A percentile compares a stretch with the other conserved stretches of the same genome.
Conservation (phyloP, 306 rosid species). For the Gleditsia sinensis region DNA sequence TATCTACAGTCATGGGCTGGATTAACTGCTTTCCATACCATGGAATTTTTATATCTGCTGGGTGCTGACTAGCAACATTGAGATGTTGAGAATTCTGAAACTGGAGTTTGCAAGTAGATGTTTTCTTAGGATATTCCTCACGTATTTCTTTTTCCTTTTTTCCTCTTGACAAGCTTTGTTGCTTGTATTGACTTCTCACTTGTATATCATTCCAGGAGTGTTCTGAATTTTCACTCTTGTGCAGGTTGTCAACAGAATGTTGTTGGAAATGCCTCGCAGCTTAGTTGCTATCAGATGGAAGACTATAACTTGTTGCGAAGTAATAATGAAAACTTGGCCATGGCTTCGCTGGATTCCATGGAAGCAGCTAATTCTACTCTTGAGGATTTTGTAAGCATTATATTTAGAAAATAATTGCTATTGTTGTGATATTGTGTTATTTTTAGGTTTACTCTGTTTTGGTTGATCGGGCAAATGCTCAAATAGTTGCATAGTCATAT, state of each 20-base stretch:
- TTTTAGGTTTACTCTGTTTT: neutral
- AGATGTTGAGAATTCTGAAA: neutral
- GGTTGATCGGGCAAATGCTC: slow-evolving; percentile 24
- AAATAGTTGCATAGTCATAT: slow-evolving; percentile 10
- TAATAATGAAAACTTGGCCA: slow-evolving; percentile 45
- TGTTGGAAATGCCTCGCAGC: slow-evolving; percentile 38
- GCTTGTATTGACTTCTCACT: neutral
- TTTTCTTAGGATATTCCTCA: neutral
- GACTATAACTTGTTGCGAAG: slow-evolving; percentile 29
- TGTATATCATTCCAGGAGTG: neutral
- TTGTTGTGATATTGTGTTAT: slow-evolving; percentile 2
- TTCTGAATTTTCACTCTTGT: slow-evolving; percentile 20
- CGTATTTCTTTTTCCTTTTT: neutral
- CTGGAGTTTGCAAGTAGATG: neutral
- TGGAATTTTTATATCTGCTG: neutral
- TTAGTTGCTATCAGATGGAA: slow-evolving; percentile 33
- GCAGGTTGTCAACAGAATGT: slow-evolving; percentile 50
- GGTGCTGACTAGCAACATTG: neutral
- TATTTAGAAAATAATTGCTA: slow-evolving; percentile 1
- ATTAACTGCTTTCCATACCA: neutral
- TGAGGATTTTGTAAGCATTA: slow-evolving; percentile 85
- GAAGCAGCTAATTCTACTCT: slow-evolving; percentile 86
- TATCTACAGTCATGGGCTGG: too few species aligned
- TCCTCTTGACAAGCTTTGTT: slow-evolving; percentile 7
- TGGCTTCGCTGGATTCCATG: slow-evolving; percentile 79